Conservation (phyloP, 1,284 basidiomycete species). For the Boletus sp. region DNA sequence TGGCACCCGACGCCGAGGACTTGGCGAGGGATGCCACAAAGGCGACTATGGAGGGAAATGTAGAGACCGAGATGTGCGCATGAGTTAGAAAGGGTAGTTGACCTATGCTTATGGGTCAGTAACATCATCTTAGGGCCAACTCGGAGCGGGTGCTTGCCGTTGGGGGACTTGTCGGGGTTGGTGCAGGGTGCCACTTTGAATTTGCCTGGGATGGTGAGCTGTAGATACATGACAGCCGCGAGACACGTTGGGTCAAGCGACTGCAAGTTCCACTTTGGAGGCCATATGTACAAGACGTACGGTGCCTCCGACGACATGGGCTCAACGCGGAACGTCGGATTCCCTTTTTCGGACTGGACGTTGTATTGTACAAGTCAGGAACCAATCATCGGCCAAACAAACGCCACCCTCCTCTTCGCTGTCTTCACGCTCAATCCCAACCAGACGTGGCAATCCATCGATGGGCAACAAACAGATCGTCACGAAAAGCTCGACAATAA, state of each 20-base stretch:
- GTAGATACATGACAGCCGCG: constrained; percentile 61
- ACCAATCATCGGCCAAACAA: constrained; percentile 21
- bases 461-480: too few species aligned
- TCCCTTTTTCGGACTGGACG: constrained; percentile 5
- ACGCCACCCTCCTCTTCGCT: too few species aligned
- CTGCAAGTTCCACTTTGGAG: constrained; percentile 55
- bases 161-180: constrained; percentile 73
- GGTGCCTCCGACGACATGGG: constrained; percentile 23
- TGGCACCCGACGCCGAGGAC: constrained; percentile 25
- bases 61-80: constrained; percentile 46
- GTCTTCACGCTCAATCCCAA: too few species aligned
- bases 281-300: constrained; percentile 60
- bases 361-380: neutral
- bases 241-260: constrained; percentile 66
- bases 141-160: constrained; percentile 43
- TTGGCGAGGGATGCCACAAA: constrained; percentile 50
- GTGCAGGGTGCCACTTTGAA: constrained; percentile 59
- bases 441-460: too few species aligned
- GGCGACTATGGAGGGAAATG: constrained; percentile 58
- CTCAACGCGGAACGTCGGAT: constrained; percentile 7
- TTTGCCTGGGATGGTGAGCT: constrained; percentile 58
- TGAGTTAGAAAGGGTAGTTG: constrained; percentile 68
- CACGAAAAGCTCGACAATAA: too few species aligned
- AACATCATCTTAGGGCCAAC: neutral
- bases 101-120: constrained; percentile 42